phyloP scores from a whole-genome alignment of 441 rosid genomes.

The Corymbia calophylla region DNA sequence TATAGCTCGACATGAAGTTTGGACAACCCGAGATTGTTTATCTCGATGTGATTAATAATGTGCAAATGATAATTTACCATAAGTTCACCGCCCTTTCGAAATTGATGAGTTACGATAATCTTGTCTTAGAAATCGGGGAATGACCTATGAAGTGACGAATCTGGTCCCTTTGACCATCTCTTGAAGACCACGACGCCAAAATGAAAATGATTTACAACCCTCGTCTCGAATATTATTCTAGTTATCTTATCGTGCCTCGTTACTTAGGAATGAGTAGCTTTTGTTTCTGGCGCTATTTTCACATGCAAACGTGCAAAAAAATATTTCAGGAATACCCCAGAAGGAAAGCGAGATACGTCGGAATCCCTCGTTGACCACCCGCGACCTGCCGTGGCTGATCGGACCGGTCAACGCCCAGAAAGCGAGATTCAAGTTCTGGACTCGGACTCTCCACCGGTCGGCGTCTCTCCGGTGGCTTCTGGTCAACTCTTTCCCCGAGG shows the following conservation, averaged over 20 bases:
- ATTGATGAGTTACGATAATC: not conserved
- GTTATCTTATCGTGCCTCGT: not conserved
- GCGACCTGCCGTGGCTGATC: slow-evolving; percentile 70
- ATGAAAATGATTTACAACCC: not conserved
- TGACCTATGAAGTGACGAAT: not conserved
- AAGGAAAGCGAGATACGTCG: slow-evolving; percentile 7
- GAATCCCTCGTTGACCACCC: slow-evolving; percentile 32
- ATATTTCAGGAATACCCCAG: slow-evolving; percentile 29
- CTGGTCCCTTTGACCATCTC: not conserved
- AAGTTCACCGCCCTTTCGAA: not conserved
- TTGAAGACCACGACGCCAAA: not conserved
- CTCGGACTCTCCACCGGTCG: slow-evolving; percentile 40
- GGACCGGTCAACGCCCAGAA: slow-evolving; percentile 41
- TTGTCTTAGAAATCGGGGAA: not conserved
- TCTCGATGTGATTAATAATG: not conserved
- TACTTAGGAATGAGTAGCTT: not conserved
- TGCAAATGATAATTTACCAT: not conserved
- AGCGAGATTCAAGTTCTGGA: slow-evolving; percentile 70
- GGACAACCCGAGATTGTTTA: not conserved
- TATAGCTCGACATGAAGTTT: not conserved
- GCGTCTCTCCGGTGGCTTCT: slow-evolving; percentile 45
- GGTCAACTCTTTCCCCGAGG: slow-evolving; percentile 50
- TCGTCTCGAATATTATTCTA: not conserved
- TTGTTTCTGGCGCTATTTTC: not conserved
- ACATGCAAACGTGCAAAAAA: not conserved